Evolutionary conservation across 2,329 filamentous ascomycete genomes (phyloP).

Genomic region (Aschersonia sp.): DNA sequence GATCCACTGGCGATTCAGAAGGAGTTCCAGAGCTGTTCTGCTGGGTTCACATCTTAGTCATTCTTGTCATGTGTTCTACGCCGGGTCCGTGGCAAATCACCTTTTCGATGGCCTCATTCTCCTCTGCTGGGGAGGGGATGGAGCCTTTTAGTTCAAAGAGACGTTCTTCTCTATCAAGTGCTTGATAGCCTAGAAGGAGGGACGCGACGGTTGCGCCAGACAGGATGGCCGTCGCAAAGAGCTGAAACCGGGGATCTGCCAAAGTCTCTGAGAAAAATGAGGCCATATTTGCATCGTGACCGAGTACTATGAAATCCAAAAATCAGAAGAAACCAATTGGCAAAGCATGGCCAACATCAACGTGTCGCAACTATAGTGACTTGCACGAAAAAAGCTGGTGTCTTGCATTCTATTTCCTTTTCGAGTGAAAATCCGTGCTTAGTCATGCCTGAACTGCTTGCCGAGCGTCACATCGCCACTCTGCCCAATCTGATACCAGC

Average conservation of each 20-base stretch:
- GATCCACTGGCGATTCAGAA: conserved; percentile 30
- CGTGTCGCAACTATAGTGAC: too few relatives aligned
- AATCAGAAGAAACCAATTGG: too few relatives aligned
- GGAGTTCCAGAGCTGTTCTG: conserved; percentile 47
- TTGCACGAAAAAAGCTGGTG: too few relatives aligned
- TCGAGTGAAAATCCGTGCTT: background rate
- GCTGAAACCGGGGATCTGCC: conserved; percentile 38
- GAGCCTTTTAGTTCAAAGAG: conserved; percentile 44
- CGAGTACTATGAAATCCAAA: too few relatives aligned
- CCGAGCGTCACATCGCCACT: background rate
- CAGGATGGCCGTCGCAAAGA: conserved; percentile 56
- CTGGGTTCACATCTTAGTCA: conserved; percentile 19
- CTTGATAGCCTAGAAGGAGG: conserved; percentile 48
- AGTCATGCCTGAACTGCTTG: background rate
- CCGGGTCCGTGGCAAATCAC: conserved; percentile 3
- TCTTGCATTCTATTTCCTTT: too few relatives aligned
- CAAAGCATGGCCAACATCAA: too few relatives aligned
- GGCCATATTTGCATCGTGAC: conserved; percentile 19
- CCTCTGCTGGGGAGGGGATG: conserved; percentile 27
- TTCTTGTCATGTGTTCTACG: too few relatives aligned
- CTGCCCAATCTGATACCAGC: background rate
- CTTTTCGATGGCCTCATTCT: conserved; percentile 8
- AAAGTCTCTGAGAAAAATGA: conserved; percentile 29
- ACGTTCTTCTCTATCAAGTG: conserved; percentile 37
- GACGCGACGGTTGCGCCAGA: conserved; percentile 46